Base-by-base conservation (phyloP, 345 rosid species). In the Iberis pinnata region DNA sequence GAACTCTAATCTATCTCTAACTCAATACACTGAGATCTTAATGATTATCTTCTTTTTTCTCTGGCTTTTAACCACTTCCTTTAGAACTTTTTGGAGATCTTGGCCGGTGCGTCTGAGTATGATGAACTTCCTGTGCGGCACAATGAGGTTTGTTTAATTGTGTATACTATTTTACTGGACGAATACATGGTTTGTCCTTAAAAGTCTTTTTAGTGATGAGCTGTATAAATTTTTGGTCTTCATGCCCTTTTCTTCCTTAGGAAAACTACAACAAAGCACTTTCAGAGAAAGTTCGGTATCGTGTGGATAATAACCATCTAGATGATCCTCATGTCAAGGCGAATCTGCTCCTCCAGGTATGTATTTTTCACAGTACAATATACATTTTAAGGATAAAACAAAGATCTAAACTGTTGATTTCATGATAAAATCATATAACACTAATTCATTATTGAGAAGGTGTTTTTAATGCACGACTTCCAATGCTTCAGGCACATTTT, bases 121-220 rank as follows among this genome's bases (percentile, higher is more conserved):
- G 71, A 90, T 65, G 98, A 90, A 63, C 87, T 90, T 70, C 98
- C 98, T 61, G 98, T 90, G 56, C 86, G 98, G 66, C 96, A 90
- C 73, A 90, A 90, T 42, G 98, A 90, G 98, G 96, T 90, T 61
- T 53, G 39, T 60, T 39, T 48, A n/a, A n/a, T 12, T 12, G 6
- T 40, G 41, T 49, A 29, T 16, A 36, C 48, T 11, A 52, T 49
- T 39, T 19, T 65, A 16, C 58, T 70, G n/a, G n/a, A n/a, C n/a
- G n/a, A n/a, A n/a, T n/a, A n/a, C n/a, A n/a, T n/a, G n/a, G n/a
- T n/a, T n/a, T n/a, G n/a, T n/a, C n/a, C 27, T 16, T 14, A 56
- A 39, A 56, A 31, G 14, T 11, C 5, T 13, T 11, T 17, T 38
- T 12, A 37, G 25, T 41, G 17, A 14, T 51, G 17, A 32, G 38